phyloP scores from a whole-genome alignment of 768 basidiomycete genomes.

The Paxillus involutus region DNA sequence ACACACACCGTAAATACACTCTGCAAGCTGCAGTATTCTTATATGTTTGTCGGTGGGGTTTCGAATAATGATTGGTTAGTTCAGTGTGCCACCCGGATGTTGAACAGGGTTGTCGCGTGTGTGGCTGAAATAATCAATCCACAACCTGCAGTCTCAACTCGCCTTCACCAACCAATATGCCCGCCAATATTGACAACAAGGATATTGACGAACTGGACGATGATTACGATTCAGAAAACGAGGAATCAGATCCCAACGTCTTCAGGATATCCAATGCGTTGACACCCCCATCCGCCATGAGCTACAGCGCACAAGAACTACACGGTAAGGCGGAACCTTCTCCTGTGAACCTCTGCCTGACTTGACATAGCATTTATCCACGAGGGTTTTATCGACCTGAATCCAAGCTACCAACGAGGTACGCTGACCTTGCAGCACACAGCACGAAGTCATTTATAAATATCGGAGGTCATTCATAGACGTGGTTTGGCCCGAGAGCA shows the following conservation, averaged over 20 bases:
- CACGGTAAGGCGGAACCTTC: slow-evolving; percentile 39
- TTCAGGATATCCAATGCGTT: slow-evolving; percentile 47
- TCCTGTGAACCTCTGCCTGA: background rate
- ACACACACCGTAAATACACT: background rate
- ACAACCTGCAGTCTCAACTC: background rate
- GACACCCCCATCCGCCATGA: slow-evolving; percentile 37
- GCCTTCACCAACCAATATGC: slow-evolving; percentile 13
- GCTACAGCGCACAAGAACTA: slow-evolving; percentile 44
- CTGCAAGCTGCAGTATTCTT: background rate
- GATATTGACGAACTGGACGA: slow-evolving; percentile 50
- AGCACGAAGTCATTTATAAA: background rate
- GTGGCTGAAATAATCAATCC: slow-evolving; percentile 8
- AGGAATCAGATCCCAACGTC: slow-evolving; percentile 36
- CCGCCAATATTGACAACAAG: slow-evolving; percentile 21
- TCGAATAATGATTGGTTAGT: too few species aligned
- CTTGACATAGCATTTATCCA: slow-evolving; percentile 55
- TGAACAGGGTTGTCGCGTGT: slow-evolving; percentile 9
- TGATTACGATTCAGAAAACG: slow-evolving; percentile 40
- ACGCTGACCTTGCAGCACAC: slow-evolving; percentile 5
- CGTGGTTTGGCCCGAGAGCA: slow-evolving; percentile 72
- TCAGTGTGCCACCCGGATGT: too few species aligned
- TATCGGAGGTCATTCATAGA: slow-evolving; percentile 38
- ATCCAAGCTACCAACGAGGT: slow-evolving; percentile 76
- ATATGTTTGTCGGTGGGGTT: background rate
- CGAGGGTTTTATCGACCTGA: slow-evolving; percentile 66